Base-by-base conservation (phyloP, 768 basidiomycete genomes). In the Collybiopsis luxurians region DNA sequence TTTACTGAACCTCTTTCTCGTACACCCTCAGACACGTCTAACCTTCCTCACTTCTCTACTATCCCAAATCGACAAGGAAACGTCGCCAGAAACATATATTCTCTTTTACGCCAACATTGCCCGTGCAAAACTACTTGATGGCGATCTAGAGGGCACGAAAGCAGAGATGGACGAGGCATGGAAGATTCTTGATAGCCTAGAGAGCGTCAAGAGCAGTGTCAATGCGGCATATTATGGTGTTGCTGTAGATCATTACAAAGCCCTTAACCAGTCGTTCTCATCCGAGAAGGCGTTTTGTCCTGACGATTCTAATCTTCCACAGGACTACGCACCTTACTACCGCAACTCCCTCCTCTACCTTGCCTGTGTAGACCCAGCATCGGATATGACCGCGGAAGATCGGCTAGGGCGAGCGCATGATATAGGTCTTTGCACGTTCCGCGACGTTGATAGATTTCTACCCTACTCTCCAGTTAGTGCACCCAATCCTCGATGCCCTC, bases 291-390 rank as follows among this genome's bases (percentile, higher is more conserved):
- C n/a, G n/a, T n/a, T n/a, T n/a, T n/a, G n/a, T n/a, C n/a, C n/a
- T n/a, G n/a, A n/a, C n/a, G n/a, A n/a, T n/a, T n/a, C 26, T n/a
- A n/a, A 24, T 28, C 38, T 19, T n/a, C 12, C 24, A 13, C 60
- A 95, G 93, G 89, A 98, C 61, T 99, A 98, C 66, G 92, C 84
- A 24, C 90, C 92, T 2, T 98, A 96, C 74, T 99, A 98, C 79
- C 85, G 87, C 66, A 88, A 95, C 63, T 96, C 97, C 13, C 74
- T 99, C 57, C 84, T 98, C 10, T 98, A 94, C 75, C 86, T 99
- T 56, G 96, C 97, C 36, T 99, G 97, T 69, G 86, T 98, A 56
- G 90, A 98, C 71, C 68, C 83, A 34, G 86, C 83, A 53, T 85
- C 78, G 60, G 93, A 94, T 65, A 83, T 98, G 74, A 82, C 86